Percentiles rank a stretch among this genome's conserved stretches.
phyloP scores from a whole-genome alignment of 2,329 filamentous ascomycete genomes.

The Dothidotthia symphoricarpi region DNA sequence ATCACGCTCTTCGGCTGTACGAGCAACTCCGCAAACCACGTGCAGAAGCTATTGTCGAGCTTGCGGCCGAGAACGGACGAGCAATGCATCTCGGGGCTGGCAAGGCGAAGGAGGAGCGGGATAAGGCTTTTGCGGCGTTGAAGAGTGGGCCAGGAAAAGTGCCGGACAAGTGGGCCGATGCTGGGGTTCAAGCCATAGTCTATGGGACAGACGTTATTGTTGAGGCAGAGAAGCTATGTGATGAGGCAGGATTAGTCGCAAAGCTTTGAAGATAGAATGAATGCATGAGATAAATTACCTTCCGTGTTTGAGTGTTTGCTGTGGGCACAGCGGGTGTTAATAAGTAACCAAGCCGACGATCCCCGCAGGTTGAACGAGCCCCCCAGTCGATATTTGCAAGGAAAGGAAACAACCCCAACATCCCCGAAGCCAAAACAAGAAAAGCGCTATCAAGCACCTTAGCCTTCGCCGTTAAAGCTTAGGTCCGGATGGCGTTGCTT shows the following conservation, averaged over 20 bases:
- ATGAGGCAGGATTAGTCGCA: conserved; percentile 28
- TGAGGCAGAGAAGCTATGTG: conserved; percentile 47
- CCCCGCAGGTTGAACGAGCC: too few relatives aligned
- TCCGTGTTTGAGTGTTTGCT: too few relatives aligned
- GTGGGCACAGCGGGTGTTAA: too few relatives aligned
- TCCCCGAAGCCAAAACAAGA: too few relatives aligned
- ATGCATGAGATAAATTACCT: too few relatives aligned
- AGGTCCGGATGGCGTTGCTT: too few relatives aligned
- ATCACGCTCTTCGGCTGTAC: conserved; percentile 56
- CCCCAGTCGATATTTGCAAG: too few relatives aligned
- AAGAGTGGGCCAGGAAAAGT: conserved; percentile 46
- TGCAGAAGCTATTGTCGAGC: conserved; percentile 56
- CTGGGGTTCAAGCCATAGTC: conserved; percentile 51
- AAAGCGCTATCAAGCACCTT: too few relatives aligned
- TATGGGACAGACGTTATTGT: conserved; percentile 49
- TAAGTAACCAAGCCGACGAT: too few relatives aligned
- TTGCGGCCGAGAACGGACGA: conserved; percentile 56
- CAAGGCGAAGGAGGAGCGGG: conserved; percentile 58
- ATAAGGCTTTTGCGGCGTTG: conserved; percentile 54
- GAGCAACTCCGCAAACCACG: conserved; percentile 57
- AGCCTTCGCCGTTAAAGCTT: too few relatives aligned
- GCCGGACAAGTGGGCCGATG: conserved; percentile 55
- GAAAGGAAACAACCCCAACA: too few relatives aligned
- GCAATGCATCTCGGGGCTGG: conserved; percentile 59
- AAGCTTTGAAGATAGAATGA: conserved; percentile 18